Evolutionary conservation across 306 rosid species (phyloP).

Genomic region (Sicyos edulis): DNA sequence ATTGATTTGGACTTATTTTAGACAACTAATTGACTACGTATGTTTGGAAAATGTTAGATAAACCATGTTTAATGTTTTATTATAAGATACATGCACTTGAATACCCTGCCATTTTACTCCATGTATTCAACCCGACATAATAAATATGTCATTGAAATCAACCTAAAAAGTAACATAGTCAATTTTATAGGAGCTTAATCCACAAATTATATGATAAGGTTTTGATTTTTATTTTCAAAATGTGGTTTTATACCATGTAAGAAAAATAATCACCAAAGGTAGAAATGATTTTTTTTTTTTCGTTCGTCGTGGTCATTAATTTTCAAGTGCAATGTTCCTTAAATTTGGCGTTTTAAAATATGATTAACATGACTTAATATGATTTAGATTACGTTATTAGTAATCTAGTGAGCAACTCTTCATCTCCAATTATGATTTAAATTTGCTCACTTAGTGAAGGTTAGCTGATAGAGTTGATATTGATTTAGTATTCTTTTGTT

Average conservation of each 20-base stretch:
- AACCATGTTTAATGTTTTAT: neutral
- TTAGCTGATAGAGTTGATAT: no score
- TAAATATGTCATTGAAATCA: neutral
- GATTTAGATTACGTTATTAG: no score
- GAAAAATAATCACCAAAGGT: no score
- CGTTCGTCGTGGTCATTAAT: no score
- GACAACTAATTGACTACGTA: no score
- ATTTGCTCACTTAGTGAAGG: no score
- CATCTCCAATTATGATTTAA: neutral
- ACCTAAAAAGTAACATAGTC: neutral
- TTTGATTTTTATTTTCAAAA: neutral
- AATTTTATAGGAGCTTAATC: neutral
- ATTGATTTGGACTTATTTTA: no score
- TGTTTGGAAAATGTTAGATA: neutral
- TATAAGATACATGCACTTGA: neutral
- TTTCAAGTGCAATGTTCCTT: neutral
- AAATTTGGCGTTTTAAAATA: neutral
- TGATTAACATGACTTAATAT: no score
- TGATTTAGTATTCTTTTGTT: no score
- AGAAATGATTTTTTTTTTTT: no score
- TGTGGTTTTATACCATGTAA: no score
- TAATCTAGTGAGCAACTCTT: neutral
- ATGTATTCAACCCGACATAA: slow-evolving; percentile 2
- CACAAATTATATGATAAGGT: neutral
- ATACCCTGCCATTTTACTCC: neutral